These are phyloP conservation scores for Sphaerulina populicola DNA, from an alignment of 2,329 filamentous ascomycete genomes.

Conservation along the genomic window DNA sequence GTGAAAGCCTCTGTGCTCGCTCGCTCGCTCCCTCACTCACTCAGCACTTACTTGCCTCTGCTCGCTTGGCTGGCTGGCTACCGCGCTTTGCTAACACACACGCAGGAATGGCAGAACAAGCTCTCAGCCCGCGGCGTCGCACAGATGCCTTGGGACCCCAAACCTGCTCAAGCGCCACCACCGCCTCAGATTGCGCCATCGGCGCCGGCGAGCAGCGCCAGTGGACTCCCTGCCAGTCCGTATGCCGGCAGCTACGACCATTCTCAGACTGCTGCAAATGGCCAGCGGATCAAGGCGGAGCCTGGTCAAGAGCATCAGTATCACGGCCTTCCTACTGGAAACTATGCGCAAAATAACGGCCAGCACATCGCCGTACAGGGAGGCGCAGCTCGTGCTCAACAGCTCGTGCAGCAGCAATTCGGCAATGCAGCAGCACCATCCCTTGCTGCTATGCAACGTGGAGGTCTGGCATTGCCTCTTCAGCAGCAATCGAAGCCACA, in stretches of 20 bases:
- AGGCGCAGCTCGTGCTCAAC: conserved; percentile 43
- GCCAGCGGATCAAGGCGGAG: conserved; percentile 48
- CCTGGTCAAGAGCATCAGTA: conserved; percentile 34
- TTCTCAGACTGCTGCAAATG: conserved; percentile 33
- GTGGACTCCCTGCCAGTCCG: conserved; percentile 18
- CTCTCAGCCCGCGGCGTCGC: conserved; percentile 77
- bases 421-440: conserved; percentile 57
- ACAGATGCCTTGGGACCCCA: conserved; percentile 90
- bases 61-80: background rate
- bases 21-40: background rate
- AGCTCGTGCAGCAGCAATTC: conserved; percentile 51
- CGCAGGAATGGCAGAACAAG: conserved; percentile 87
- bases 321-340: conserved; percentile 23
- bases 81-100: conserved; percentile 9
- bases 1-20: conserved; percentile 8
- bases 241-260: conserved; percentile 18
- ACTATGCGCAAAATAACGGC: conserved; percentile 21
- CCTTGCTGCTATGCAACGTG: conserved; percentile 51
- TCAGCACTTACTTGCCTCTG: background rate
- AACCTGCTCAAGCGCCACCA: conserved; percentile 52
- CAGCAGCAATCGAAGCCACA: conserved; percentile 27
- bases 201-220: conserved; percentile 17
- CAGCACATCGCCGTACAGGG: conserved; percentile 30
- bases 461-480: conserved; percentile 30
- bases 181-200: conserved; percentile 29